Evolutionary conservation across 2,329 filamentous ascomycete genomes (phyloP), one percentile per base, ranked within the genome.

Genomic region (Dactylellina cionopaga): DNA sequence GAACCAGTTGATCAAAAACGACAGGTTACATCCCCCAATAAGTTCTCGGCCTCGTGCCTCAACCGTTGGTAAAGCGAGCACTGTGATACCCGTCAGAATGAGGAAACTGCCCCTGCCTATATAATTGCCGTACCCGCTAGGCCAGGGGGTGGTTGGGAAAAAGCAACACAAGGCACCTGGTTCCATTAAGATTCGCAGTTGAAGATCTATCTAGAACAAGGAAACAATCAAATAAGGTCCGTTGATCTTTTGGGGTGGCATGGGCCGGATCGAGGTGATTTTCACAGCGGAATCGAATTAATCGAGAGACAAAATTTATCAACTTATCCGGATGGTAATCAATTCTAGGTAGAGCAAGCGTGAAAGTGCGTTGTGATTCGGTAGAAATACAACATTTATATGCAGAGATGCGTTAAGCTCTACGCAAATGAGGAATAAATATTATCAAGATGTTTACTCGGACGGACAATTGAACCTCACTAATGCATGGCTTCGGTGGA

Each of bases 341-440:
- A n/a, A 15, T 58, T 49, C 27, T 19, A 52, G 41, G 27, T 31
- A 43, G 43, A 39, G 22, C 19, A 58, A 22, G 41, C 51, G 41
- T 19, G 27, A 29, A 24, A 31, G 6, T 58, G 51, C 62, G 62
- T 33, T 49, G 33, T 43, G 37, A 33, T 13, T 24, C 62, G 51
- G 62, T 11, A n/a, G 62, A n/a, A 43, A 43, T 66, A 65, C 27
- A 56, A 56, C 9, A 22, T 24, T 49, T 44, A 60, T 5, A n/a
- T n/a, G n/a, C n/a, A n/a, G n/a, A n/a, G n/a, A n/a, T n/a, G n/a
- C n/a, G n/a, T n/a, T n/a, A n/a, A n/a, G n/a, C n/a, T n/a, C n/a
- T n/a, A n/a, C n/a, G n/a, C n/a, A n/a, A n/a, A n/a, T n/a, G n/a
- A n/a, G n/a, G n/a, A n/a, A n/a, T n/a, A n/a, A n/a, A n/a, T n/a